Base-by-base conservation (phyloP, 2,329 filamentous ascomycete species). In the Torrubiella hemipterigena region DNA sequence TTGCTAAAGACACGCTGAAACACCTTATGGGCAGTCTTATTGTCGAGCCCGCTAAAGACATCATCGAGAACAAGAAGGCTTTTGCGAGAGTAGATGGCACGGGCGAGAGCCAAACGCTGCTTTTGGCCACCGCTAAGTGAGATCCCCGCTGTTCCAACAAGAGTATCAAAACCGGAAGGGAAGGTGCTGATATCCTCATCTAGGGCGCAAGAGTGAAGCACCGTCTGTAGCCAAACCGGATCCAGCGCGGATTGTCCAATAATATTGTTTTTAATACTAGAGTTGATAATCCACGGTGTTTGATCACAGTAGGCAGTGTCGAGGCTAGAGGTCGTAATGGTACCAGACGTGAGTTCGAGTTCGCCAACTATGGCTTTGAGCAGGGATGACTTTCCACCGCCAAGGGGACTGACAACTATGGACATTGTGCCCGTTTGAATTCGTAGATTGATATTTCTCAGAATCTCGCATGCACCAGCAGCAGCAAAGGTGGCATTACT, bases 61-160 rank as follows among this genome's bases (percentile, higher is more conserved):
- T 69, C 63, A 33, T 70, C 65, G 1, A 69, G 42, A 4, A 70
- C 19, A 1, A 64, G 13, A 1, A 66, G 44, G 2, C 52, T 41
- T 6, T 43, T 48, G 7, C 49, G 39, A 1, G 57, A 50, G 35
- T 65, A 70, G 0, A 69, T 43, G 2, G 64, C 63, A 12, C 66
- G 51, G 4, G 66, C 65, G 2, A 69, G 43, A 3, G 59, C 53
- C 47, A 61, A 44, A 23, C 59, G 47, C 17, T 60, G 56, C 24
- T 50, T 58, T 32, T 66, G 61, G 1, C 62, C 62, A 21, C 61
- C 61, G 23, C 59, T 63, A 2, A 66, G 38, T 5, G 47, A 51
- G 7, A 61, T 45, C 2, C 62, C 62, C 6, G 52, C 49, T n/a
- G 50, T 55, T 3, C 62, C 60, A 32, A 63, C 50, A 11, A 51